phyloP scores from a whole-genome alignment of 306 rosid genomes.

The Sophora flavescens region DNA sequence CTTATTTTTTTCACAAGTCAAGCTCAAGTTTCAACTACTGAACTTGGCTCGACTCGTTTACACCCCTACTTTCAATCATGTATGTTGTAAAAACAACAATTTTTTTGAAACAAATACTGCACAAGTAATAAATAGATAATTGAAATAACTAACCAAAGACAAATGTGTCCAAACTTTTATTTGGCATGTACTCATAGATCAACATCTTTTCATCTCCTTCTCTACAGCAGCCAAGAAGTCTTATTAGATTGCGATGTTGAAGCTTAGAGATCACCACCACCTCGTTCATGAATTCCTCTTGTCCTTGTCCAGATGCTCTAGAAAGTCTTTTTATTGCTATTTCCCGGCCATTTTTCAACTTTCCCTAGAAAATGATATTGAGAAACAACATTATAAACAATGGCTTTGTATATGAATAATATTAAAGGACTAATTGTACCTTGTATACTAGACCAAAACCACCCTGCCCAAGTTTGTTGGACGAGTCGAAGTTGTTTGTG shows the following conservation, averaged over 20 bases:
- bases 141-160: constrained; percentile 43
- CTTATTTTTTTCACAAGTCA: too few species aligned
- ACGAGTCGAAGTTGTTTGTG: neutral
- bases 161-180: constrained; percentile 48
- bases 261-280: constrained; percentile 53
- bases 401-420: too few species aligned
- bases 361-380: neutral
- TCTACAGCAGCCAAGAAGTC: constrained; percentile 47
- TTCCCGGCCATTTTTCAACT: constrained; percentile 35
- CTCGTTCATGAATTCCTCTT: constrained; percentile 55
- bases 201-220: constrained; percentile 52
- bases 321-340: constrained; percentile 51
- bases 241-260: constrained; percentile 50
- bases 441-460: too few species aligned
- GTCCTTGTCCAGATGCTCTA: constrained; percentile 41
- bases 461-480: constrained; percentile 5
- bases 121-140: neutral
- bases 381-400: too few species aligned
- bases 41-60: too few species aligned
- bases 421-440: too few species aligned
- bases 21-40: too few species aligned
- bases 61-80: too few species aligned
- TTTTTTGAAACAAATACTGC: neutral
- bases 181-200: constrained; percentile 51
- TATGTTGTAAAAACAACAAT: neutral